Percentiles rank a stretch among this genome's conserved stretches.
phyloP scores from a whole-genome alignment of 805 yeast species.

The Hyphopichia homilentoma region DNA sequence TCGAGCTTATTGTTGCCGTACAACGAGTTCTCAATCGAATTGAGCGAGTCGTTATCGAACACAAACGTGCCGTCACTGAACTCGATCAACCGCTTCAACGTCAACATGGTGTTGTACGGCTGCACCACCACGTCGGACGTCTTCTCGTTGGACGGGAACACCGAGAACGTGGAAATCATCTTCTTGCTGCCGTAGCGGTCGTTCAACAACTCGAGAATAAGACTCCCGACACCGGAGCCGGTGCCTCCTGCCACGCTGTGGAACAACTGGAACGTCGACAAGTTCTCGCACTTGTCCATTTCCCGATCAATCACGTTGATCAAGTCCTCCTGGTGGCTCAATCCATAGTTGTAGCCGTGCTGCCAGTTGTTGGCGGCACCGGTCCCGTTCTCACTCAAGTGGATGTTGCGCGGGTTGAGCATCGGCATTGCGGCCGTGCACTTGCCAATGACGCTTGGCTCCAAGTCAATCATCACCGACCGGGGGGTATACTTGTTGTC shows the following conservation, averaged over 20 bases:
- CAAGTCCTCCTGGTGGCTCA: slow-evolving; percentile 64
- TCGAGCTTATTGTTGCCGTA: slow-evolving; percentile 5
- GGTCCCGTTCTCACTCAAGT: slow-evolving; percentile 72
- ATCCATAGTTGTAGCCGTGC: slow-evolving; percentile 78
- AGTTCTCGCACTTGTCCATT: slow-evolving; percentile 81
- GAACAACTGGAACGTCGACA: slow-evolving; percentile 85
- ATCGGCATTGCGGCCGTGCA: slow-evolving; percentile 52
- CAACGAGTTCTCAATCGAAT: slow-evolving; percentile 59
- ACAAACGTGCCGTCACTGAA: slow-evolving; percentile 85
- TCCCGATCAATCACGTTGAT: slow-evolving; percentile 84
- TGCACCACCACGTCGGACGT: slow-evolving; percentile 97
- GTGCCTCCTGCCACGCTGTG: slow-evolving; percentile 99
- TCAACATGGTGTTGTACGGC: slow-evolving; percentile 86
- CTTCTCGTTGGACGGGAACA: slow-evolving; percentile 73
- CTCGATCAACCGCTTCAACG: slow-evolving; percentile 78
- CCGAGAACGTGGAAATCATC: slow-evolving; percentile 76
- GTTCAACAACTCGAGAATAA: slow-evolving; percentile 67
- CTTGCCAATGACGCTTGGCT: slow-evolving; percentile 80
- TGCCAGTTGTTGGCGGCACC: slow-evolving; percentile 99
- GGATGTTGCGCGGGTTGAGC: slow-evolving; percentile 81
- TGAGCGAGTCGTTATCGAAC: slow-evolving; percentile 84
- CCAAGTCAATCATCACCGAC: slow-evolving; percentile 79
- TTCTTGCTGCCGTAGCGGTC: slow-evolving; percentile 81
- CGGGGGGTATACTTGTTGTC: slow-evolving; percentile 83
- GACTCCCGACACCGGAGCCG: slow-evolving; percentile 93